phyloP scores from a whole-genome alignment of 202 grass and related monocot species.

The Schoenoplectus triqueter region DNA sequence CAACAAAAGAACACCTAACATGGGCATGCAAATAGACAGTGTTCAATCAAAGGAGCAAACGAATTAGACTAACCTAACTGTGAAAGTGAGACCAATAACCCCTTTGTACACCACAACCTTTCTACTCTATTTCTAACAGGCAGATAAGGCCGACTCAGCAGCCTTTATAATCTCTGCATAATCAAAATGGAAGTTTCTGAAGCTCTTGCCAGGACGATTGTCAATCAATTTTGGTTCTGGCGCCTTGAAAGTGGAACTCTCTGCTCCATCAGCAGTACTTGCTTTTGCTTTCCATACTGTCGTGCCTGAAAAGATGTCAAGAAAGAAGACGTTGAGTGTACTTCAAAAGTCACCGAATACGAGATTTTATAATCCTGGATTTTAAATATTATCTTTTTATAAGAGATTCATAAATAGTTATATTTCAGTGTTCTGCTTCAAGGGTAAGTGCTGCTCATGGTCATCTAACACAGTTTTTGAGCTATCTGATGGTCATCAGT shows the following conservation, averaged over 20 bases:
- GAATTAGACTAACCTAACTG: slow-evolving; percentile 27
- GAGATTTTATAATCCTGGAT: background rate
- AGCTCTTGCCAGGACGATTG: slow-evolving; percentile 75
- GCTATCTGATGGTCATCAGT: background rate
- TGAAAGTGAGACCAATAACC: slow-evolving; percentile 1
- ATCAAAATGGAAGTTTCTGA: slow-evolving; percentile 91
- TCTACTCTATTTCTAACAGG: slow-evolving; percentile 16
- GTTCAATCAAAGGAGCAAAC: slow-evolving; percentile 18
- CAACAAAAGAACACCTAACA: background rate
- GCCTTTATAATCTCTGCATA: slow-evolving; percentile 65
- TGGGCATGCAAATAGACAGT: slow-evolving; percentile 14
- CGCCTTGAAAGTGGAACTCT: slow-evolving; percentile 34
- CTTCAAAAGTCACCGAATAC: background rate
- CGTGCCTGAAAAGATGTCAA: slow-evolving; percentile 43
- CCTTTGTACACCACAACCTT: slow-evolving; percentile 31
- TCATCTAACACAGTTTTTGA: background rate
- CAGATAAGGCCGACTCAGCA: slow-evolving; percentile 63
- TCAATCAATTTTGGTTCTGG: slow-evolving; percentile 54
- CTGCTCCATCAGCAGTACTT: slow-evolving; percentile 38
- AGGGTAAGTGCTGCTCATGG: background rate
- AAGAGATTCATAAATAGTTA: background rate
- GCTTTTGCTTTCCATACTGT: slow-evolving; percentile 77
- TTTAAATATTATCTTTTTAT: background rate
- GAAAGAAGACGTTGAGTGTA: background rate
- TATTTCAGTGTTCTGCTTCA: background rate